Conservation (phyloP, 2,329 filamentous ascomycete species). For the Neonectria punicea region DNA sequence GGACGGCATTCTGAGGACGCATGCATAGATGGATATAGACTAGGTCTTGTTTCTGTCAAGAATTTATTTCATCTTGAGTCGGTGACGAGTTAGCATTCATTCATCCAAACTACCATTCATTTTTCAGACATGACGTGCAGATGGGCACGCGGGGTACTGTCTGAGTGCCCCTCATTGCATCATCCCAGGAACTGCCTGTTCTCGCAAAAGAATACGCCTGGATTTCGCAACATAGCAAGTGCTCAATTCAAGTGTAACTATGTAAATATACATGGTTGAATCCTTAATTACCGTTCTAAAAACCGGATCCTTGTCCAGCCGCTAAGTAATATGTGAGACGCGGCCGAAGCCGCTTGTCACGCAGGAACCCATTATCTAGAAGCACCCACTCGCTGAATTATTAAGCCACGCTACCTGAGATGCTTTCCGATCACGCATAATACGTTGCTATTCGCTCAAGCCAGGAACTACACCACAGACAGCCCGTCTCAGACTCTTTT, state of each 20-base stretch:
- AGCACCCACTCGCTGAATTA: slow-evolving; percentile 38
- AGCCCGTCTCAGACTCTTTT: background rate
- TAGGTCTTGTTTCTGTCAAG: background rate
- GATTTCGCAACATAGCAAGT: background rate
- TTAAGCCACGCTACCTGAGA: slow-evolving; percentile 39
- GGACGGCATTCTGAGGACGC: too few species aligned
- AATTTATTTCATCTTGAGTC: background rate
- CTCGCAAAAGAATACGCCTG: background rate
- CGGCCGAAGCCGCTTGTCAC: background rate
- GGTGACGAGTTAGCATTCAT: background rate
- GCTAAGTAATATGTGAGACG: background rate
- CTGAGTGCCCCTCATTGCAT: slow-evolving; percentile 25
- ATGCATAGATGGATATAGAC: background rate
- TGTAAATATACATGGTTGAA: background rate
- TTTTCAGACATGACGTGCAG: background rate
- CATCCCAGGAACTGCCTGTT: slow-evolving; percentile 5
- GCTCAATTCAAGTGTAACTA: background rate
- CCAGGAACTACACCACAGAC: slow-evolving; percentile 1
- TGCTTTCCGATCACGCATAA: slow-evolving; percentile 23
- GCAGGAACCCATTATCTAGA: slow-evolving; percentile 13
- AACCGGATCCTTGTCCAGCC: background rate
- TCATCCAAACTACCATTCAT: background rate
- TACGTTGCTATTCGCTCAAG: background rate
- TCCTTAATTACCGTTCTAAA: too few species aligned
- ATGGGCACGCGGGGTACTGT: background rate